These are phyloP conservation scores for Hippophae gyantsensis DNA, from an alignment of 306 rosid species.

Conservation along the genomic window DNA sequence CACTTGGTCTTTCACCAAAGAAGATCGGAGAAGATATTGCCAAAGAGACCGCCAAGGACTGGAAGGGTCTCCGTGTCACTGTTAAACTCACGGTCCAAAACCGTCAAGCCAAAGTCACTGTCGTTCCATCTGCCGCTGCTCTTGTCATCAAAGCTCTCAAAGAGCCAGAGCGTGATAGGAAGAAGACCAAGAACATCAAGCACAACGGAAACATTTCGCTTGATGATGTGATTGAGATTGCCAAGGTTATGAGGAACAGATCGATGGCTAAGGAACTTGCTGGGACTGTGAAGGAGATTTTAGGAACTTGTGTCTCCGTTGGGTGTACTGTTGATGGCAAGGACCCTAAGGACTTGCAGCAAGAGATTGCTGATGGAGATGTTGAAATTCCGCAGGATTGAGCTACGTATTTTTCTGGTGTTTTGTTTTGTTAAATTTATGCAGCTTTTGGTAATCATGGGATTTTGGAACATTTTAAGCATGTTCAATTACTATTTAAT, in stretches of 20 bases:
- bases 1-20: slow-evolving; percentile 83
- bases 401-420: slow-evolving; percentile 10
- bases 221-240: slow-evolving; percentile 89
- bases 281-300: slow-evolving; percentile 72
- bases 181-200: slow-evolving; percentile 72
- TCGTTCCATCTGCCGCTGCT: slow-evolving; percentile 91
- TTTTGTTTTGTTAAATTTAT: too few species aligned
- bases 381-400: slow-evolving; percentile 73
- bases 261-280: slow-evolving; percentile 81
- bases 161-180: slow-evolving; percentile 85
- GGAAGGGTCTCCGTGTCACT: slow-evolving; percentile 86
- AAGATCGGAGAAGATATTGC: slow-evolving; percentile 95
- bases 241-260: slow-evolving; percentile 57
- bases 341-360: slow-evolving; percentile 80
- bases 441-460: too few species aligned
- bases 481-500: too few species aligned
- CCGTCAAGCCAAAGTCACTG: slow-evolving; percentile 83
- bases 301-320: slow-evolving; percentile 80
- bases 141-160: slow-evolving; percentile 77
- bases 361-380: slow-evolving; percentile 68
- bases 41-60: slow-evolving; percentile 86
- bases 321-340: slow-evolving; percentile 87
- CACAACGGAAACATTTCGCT: slow-evolving; percentile 72
- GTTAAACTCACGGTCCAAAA: slow-evolving; percentile 92
- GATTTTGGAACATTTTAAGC: too few species aligned